Base-by-base conservation (phyloP, 163 green algal genomes). In the Chlorella variabilis region DNA sequence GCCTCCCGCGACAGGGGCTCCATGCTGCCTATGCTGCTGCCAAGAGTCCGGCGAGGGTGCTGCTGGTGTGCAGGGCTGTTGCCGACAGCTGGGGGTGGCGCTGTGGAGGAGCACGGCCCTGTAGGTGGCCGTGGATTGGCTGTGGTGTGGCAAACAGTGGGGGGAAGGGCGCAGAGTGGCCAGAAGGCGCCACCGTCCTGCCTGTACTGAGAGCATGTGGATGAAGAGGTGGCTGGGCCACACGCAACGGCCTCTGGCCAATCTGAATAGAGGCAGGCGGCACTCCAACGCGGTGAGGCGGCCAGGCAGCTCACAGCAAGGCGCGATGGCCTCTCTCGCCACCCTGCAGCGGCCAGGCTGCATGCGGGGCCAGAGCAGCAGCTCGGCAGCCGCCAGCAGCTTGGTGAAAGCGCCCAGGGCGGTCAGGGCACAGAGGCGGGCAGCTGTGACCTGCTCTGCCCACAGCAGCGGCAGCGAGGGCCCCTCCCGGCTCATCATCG, bases 401-500 rank as follows among this genome's bases (percentile, higher is more conserved):
- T 49, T 49, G 13, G 9, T 25, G 4, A 58, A 41, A 18, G 75
- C 41, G 29, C 59, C 75, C 15, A 38, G 51, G 59, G 54, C 59
- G 38, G 33, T 48, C 34, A 45, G 54, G 73, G 33, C 38, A 29
- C 59, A 69, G 38, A 31, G 70, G 31, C 70, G 70, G 70, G 70
- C 70, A 31, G 39, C 75, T 73, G 59, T 81, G 63, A 71, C 70
- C 23, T 81, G 56, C 56, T 81, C 56, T 41, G 54, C 67, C 41
- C n/a, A 34, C 31, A 84, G 77, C 65, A 67, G 68, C 73, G 31
- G 77, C 65, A 67, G 68, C 73, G 31, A 85, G 39, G 36, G 62
- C 29, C 33, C 82, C 41, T 41, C 61, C 4, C 81, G 48, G 20
- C 80, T 86, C 2, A 63, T 87, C 15, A 71, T 73, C 38, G 81